Conservation (phyloP, 1,284 basidiomycete species). For the Fistulina hepatica region DNA sequence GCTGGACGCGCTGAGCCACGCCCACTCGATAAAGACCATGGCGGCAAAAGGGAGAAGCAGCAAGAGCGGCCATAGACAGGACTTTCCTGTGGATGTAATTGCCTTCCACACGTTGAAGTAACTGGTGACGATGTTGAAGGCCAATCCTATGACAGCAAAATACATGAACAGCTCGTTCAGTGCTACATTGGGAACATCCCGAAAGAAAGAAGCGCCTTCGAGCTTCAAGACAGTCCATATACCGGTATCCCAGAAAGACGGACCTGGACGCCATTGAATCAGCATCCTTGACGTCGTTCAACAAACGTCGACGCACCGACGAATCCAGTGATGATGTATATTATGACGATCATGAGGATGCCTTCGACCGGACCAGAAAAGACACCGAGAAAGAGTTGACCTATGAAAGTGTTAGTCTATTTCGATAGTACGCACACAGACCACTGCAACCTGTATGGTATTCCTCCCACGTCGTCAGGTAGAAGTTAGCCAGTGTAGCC, state of each 20-base stretch:
- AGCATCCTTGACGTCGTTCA: not conserved
- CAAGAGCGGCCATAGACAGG: constrained; percentile 48
- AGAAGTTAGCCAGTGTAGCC: constrained; percentile 88
- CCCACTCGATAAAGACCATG: constrained; percentile 59
- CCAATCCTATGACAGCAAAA: constrained; percentile 65
- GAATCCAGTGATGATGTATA: constrained; percentile 73
- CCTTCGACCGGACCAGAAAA: constrained; percentile 97
- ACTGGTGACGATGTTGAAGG: constrained; percentile 74
- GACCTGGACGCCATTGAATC: constrained; percentile 32
- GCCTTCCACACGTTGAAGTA: constrained; percentile 68
- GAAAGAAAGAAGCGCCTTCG: constrained; percentile 39
- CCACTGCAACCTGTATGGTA: constrained; percentile 76
- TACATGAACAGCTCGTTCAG: constrained; percentile 86
- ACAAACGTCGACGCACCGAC: constrained; percentile 39
- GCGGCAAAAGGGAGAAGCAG: constrained; percentile 74
- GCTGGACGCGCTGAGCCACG: constrained; percentile 59
- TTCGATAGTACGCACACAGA: not conserved
- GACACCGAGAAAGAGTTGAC: constrained; percentile 80
- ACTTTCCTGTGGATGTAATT: constrained; percentile 27
- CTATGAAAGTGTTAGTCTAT: constrained; percentile 24
- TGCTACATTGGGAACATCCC: constrained; percentile 51
- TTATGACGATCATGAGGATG: constrained; percentile 74
- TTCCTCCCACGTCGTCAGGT: constrained; percentile 96
- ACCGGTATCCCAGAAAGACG: constrained; percentile 77
- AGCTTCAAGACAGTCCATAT: constrained; percentile 55